Conservation (phyloP, 1,139 yeast genomes). For the Saccharomyces hybrid region DNA sequence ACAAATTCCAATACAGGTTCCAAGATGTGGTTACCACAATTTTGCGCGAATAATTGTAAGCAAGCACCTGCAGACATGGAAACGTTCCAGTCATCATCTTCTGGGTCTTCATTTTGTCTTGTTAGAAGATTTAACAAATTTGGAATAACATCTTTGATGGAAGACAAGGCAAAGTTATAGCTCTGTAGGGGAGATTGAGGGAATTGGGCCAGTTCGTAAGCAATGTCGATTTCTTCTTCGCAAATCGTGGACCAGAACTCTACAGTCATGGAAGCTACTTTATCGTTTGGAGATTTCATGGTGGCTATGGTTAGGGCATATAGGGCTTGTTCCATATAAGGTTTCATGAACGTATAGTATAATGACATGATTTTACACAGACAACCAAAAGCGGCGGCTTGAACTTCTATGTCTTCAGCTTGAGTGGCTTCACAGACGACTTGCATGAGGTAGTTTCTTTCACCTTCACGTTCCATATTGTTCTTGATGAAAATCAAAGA, state of each 20-base stretch:
- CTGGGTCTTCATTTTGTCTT: conserved; percentile 82
- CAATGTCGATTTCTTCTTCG: conserved; percentile 86
- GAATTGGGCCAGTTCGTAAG: conserved; percentile 57
- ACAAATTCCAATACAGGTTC: conserved; percentile 81
- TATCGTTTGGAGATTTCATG: conserved; percentile 68
- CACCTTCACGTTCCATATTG: conserved; percentile 89
- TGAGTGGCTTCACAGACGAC: conserved; percentile 98
- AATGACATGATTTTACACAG: conserved; percentile 85
- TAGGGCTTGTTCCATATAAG: conserved; percentile 95
- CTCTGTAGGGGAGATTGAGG: conserved; percentile 38
- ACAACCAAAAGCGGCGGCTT: conserved; percentile 94
- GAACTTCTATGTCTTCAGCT: conserved; percentile 70
- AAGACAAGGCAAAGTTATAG: conserved; percentile 75
- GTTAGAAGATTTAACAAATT: conserved; percentile 72
- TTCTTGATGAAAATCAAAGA: conserved; percentile 82
- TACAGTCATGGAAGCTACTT: conserved; percentile 95
- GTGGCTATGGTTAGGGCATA: conserved; percentile 86
- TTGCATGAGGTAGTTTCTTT: conserved; percentile 94
- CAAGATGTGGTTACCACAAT: conserved; percentile 78
- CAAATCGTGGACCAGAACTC: conserved; percentile 98
- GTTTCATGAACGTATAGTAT: conserved; percentile 81
- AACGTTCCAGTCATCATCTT: conserved; percentile 94
- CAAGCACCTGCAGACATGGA: conserved; percentile 99
- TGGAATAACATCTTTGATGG: conserved; percentile 80
- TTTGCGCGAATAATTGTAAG: conserved; percentile 84